A percentile compares a stretch with the other conserved stretches of the same genome.
These are phyloP conservation scores for Ogataea kodamae DNA, from an alignment of 805 yeast species.

Conservation along the genomic window DNA sequence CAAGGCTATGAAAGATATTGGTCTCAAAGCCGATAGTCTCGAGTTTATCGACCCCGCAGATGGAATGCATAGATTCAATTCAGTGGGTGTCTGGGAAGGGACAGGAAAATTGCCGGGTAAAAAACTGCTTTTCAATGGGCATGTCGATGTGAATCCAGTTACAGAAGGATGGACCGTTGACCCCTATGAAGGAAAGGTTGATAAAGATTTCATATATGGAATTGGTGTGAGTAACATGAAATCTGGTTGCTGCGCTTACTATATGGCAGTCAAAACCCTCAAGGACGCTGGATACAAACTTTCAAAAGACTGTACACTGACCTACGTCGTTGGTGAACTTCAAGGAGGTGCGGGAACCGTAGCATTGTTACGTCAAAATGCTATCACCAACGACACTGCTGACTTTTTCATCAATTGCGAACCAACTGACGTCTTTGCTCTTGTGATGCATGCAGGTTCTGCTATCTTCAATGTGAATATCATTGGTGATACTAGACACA, in stretches of 20 bases:
- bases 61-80: constrained; percentile 26
- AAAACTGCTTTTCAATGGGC: constrained; percentile 31
- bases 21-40: constrained; percentile 24
- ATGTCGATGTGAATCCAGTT: constrained; percentile 33
- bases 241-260: constrained; percentile 33
- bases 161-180: constrained; percentile 34
- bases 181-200: constrained; percentile 28
- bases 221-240: constrained; percentile 34
- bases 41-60: constrained; percentile 26
- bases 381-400: constrained; percentile 26
- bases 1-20: constrained; percentile 24
- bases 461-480: constrained; percentile 29
- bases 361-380: constrained; percentile 24
- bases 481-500: constrained; percentile 32
- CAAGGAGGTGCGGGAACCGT: constrained; percentile 34
- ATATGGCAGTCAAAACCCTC: constrained; percentile 31
- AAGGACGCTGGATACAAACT: constrained; percentile 30
- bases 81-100: constrained; percentile 32
- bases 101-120: constrained; percentile 20
- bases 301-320: constrained; percentile 28
- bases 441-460: constrained; percentile 33
- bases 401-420: constrained; percentile 32
- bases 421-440: constrained; percentile 31
- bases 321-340: constrained; percentile 28
- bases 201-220: constrained; percentile 29